Conservation (phyloP, 352 stramenopile genomes). For the Pythium apleroticum region DNA sequence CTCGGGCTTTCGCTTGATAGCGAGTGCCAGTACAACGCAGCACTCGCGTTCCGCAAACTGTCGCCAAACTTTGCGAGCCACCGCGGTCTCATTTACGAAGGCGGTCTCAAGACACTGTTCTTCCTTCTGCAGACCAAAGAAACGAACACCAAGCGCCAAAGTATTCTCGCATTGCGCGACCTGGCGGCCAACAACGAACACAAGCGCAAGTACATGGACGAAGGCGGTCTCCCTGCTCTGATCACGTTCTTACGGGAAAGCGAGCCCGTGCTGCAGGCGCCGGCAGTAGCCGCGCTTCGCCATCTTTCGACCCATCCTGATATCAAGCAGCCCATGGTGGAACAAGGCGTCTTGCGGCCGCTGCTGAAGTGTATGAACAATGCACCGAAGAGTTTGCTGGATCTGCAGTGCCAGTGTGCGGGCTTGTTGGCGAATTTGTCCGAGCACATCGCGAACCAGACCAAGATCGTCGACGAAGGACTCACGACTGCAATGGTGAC, state of each 20-base stretch:
- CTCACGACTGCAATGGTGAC: slow-evolving; percentile 80
- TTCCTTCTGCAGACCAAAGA: slow-evolving; percentile 90
- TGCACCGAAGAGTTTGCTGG: slow-evolving; percentile 68
- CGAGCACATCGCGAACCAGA: slow-evolving; percentile 90
- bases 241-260: slow-evolving; percentile 88
- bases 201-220: slow-evolving; percentile 83
- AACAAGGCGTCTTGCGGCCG: slow-evolving; percentile 76
- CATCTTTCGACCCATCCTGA: slow-evolving; percentile 84
- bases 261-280: slow-evolving; percentile 87
- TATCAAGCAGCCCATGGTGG: slow-evolving; percentile 89
- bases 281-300: slow-evolving; percentile 88
- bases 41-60: slow-evolving; percentile 94
- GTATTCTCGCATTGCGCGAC: slow-evolving; percentile 88
- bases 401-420: slow-evolving; percentile 93
- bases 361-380: slow-evolving; percentile 86
- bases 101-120: slow-evolving; percentile 91
- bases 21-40: slow-evolving; percentile 95
- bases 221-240: slow-evolving; percentile 87
- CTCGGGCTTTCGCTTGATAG: slow-evolving; percentile 88
- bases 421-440: slow-evolving; percentile 93
- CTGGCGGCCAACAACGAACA: slow-evolving; percentile 88
- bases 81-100: slow-evolving; percentile 78
- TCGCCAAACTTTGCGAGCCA: slow-evolving; percentile 91
- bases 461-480: slow-evolving; percentile 91
- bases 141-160: slow-evolving; percentile 91